phyloP scores from a whole-genome alignment of 176 grass and related monocot genomes.

The Metroxylon sagu region DNA sequence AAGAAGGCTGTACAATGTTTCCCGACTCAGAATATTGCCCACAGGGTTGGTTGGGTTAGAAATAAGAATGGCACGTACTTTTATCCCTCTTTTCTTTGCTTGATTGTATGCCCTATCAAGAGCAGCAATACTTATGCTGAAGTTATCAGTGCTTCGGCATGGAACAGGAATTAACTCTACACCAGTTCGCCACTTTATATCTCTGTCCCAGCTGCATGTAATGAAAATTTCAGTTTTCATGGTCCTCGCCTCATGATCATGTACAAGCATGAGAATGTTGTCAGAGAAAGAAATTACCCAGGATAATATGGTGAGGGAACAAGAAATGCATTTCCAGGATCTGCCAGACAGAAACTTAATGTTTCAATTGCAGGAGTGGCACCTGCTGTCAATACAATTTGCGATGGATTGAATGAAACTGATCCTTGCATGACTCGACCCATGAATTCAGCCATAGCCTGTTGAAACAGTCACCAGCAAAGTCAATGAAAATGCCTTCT shows the following conservation, averaged over 20 bases:
- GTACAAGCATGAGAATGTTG: not conserved
- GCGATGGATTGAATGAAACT: constrained; percentile 68
- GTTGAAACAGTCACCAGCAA: not conserved
- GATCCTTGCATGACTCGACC: constrained; percentile 59
- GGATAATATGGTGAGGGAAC: constrained; percentile 99
- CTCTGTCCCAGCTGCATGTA: constrained; percentile 70
- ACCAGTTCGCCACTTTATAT: constrained; percentile 84
- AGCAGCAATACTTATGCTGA: constrained; percentile 65
- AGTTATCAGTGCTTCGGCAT: constrained; percentile 88
- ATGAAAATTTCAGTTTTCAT: too few relatives aligned
- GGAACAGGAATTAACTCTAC: constrained; percentile 93
- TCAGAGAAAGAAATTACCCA: constrained; percentile 37
- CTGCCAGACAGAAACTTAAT: constrained; percentile 91
- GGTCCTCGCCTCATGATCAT: too few relatives aligned
- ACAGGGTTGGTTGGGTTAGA: constrained; percentile 79
- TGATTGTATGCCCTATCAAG: constrained; percentile 86
- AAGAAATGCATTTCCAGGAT: constrained; percentile 96
- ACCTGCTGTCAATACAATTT: constrained; percentile 82
- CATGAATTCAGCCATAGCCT: constrained; percentile 94
- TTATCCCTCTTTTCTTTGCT: constrained; percentile 80
- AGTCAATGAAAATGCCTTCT: too few relatives aligned
- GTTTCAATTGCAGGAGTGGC: constrained; percentile 91
- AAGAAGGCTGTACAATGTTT: too few relatives aligned
- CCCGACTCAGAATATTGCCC: too few relatives aligned
- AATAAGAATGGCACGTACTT: constrained; percentile 81